Base-by-base conservation (phyloP, 306 rosid genomes). In the Trifolium repens region DNA sequence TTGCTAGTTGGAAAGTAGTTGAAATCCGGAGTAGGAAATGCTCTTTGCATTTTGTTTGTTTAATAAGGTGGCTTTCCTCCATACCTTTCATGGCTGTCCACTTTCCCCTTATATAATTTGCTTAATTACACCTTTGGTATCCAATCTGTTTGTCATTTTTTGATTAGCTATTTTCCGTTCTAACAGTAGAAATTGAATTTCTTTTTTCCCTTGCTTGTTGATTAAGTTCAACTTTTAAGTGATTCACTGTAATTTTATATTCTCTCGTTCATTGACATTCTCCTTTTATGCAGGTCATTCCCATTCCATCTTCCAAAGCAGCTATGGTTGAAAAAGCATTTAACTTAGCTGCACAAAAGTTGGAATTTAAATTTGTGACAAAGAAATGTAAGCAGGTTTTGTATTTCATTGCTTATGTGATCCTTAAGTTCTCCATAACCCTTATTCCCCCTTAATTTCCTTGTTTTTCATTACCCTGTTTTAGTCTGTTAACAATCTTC, bases 281-380 rank as follows among this genome's bases (percentile, higher is more conserved):
- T 75, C 64, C 80, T 78, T 78, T 78, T 83, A 62, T 86, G 79
- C 78, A 94, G 99, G 99, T 64, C 27, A 79, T 90, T 80, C 96
- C 99, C 58, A 85, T 94, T 78, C 90, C 96, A 74, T 83, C 87
- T 81, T 84, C 97, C 85, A 92, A 81, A 86, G 89, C 89, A 46
- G 75, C 74, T 75, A 81, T 78, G 78, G 86, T 77, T 76, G 90
- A 89, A 75, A 91, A 86, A 72, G 85, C 77, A 58, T 94, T 94
- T 86, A 91, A 83, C 76, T 86, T 94, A 76, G 99, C 97, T 70
- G 96, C 99, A 74, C 85, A 92, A 55, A 92, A 85, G 89, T 67
- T 89, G 73, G 91, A 91, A 63, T 94, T 94, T 81, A 70, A 89
- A 78, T 92, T 94, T 79, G 75, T 40, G 76, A 68, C 70, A 62